Evolutionary conservation across 2,329 filamentous ascomycete genomes (phyloP).

Genomic region (Aspergillus calidoustus): DNA sequence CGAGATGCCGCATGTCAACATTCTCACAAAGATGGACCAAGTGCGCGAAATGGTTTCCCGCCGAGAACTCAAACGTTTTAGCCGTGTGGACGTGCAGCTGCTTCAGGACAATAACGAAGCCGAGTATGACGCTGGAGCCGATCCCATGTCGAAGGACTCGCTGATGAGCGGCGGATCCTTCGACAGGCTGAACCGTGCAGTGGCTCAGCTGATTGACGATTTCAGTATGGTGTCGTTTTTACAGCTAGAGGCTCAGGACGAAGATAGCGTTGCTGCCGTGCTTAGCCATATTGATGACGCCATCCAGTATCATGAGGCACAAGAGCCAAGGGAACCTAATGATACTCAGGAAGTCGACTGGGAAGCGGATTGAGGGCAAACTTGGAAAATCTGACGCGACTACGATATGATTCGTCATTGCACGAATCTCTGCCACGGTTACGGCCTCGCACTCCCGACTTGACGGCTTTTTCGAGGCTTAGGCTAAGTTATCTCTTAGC

Average conservation of each 20-base stretch:
- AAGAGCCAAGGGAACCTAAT: conserved; percentile 83
- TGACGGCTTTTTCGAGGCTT: background rate
- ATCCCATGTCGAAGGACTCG: conserved; percentile 68
- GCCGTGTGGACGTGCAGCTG: conserved; percentile 81
- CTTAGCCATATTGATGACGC: conserved; percentile 93
- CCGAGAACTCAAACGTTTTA: conserved; percentile 85
- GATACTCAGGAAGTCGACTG: conserved; percentile 64
- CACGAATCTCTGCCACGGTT: background rate
- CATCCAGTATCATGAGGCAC: conserved; percentile 90
- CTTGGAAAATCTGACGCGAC: background rate
- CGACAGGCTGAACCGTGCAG: conserved; percentile 80
- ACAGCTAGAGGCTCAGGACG: conserved; percentile 84
- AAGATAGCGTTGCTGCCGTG: conserved; percentile 84
- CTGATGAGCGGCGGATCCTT: conserved; percentile 84
- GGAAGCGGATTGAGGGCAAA: conserved; percentile 34
- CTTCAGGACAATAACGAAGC: conserved; percentile 69
- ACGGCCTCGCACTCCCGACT: background rate
- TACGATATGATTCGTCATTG: background rate
- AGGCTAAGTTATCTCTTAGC: background rate
- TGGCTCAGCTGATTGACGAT: conserved; percentile 89
- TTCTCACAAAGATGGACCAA: conserved; percentile 97
- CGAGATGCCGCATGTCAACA: conserved; percentile 94
- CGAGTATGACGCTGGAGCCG: conserved; percentile 58
- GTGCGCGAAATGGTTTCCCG: conserved; percentile 87
- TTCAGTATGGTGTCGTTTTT: conserved; percentile 98